phyloP scores from a whole-genome alignment of 768 basidiomycete species.

The Brasilioporus rufonigricans region DNA sequence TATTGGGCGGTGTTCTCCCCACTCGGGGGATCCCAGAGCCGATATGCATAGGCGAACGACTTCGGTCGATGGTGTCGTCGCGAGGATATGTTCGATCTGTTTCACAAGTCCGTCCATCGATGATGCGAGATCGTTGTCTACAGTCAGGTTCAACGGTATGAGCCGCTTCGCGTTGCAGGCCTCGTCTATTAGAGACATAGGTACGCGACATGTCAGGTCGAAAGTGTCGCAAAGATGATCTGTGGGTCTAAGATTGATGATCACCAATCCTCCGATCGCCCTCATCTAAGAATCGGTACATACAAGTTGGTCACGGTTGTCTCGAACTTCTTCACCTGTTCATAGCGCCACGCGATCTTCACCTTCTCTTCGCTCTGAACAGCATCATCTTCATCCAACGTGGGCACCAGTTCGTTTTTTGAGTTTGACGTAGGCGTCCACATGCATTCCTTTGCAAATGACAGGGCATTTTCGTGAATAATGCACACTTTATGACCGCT shows the following conservation, averaged over 20 bases:
- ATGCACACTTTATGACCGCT: slow-evolving; percentile 68
- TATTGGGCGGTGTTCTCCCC: slow-evolving; percentile 61
- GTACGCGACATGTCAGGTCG: slow-evolving; percentile 67
- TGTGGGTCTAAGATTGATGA: slow-evolving; percentile 37
- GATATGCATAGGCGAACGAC: slow-evolving; percentile 61
- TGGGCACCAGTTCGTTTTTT: slow-evolving; percentile 6
- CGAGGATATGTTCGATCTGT: slow-evolving; percentile 30
- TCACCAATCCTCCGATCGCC: slow-evolving; percentile 6
- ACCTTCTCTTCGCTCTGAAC: slow-evolving; percentile 56
- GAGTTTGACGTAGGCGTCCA: slow-evolving; percentile 52
- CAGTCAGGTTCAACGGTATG: slow-evolving; percentile 24
- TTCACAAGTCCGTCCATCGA: slow-evolving; percentile 25
- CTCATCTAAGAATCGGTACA: slow-evolving; percentile 32
- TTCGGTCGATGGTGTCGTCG: slow-evolving; percentile 31
- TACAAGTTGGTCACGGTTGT: slow-evolving; percentile 68
- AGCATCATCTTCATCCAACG: slow-evolving; percentile 32
- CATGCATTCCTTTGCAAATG: slow-evolving; percentile 74
- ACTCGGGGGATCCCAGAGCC: slow-evolving; percentile 58
- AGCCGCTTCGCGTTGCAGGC: slow-evolving; percentile 42
- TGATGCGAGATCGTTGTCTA: slow-evolving; percentile 18
- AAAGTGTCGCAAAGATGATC: slow-evolving; percentile 69
- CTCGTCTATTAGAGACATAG: slow-evolving; percentile 45
- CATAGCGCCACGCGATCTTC: slow-evolving; percentile 98
- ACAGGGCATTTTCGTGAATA: slow-evolving; percentile 54
- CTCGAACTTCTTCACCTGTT: slow-evolving; percentile 88